Evolutionary conservation across 371 early-diverging fungal species (phyloP).

Genomic region (Syncephalastrum sp.): DNA sequence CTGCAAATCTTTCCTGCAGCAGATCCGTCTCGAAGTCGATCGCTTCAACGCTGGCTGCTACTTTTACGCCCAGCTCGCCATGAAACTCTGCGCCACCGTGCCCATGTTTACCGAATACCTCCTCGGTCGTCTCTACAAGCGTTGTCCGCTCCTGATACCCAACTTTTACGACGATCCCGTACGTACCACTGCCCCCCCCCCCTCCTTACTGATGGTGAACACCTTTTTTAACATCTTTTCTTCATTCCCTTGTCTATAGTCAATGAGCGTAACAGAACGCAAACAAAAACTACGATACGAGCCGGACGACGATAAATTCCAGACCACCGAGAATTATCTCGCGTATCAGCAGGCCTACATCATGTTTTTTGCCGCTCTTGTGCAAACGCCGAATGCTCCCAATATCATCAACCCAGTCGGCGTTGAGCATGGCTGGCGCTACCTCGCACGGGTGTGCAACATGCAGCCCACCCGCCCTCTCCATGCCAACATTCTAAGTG

Average conservation of each 20-base stretch:
- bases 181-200: constrained; percentile 17
- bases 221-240: too few relatives aligned
- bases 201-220: not conserved
- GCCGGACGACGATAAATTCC: constrained; percentile 58
- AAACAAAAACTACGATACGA: constrained; percentile 36
- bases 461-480: constrained; percentile 66
- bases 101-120: constrained; percentile 66
- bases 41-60: constrained; percentile 65
- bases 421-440: constrained; percentile 72
- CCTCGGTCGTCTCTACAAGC: constrained; percentile 73
- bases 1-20: constrained; percentile 69
- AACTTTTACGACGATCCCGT: constrained; percentile 59
- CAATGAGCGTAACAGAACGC: constrained; percentile 36
- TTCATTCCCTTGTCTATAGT: constrained; percentile 13
- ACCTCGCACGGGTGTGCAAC: constrained; percentile 80
- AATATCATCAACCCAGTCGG: constrained; percentile 56
- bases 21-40: constrained; percentile 75
- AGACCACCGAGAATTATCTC: constrained; percentile 63
- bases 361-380: constrained; percentile 74
- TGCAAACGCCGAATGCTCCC: constrained; percentile 52
- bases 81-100: constrained; percentile 58
- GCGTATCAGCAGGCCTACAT: constrained; percentile 74
- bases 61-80: constrained; percentile 69
- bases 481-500: constrained; percentile 65
- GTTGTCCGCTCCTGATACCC: constrained; percentile 80